Evolutionary conservation across 1,284 basidiomycete species (phyloP), one percentile per base, ranked within the genome.

Genomic region (Moniliophthora roreri): DNA sequence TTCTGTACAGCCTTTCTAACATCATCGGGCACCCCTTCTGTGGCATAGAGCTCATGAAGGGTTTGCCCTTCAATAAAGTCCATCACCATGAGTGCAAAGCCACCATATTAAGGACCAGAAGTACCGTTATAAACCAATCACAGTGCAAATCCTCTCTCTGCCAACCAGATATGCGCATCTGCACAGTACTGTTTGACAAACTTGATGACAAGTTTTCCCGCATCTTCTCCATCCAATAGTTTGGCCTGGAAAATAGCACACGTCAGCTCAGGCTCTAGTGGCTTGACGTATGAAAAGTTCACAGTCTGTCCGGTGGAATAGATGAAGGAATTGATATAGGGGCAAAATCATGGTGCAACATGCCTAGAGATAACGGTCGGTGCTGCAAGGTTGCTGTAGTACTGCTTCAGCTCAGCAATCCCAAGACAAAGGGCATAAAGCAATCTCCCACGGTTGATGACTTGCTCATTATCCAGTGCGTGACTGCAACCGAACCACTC

Each of bases 71-170:
- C 38, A n/a, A 50, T 38, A 34, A 23, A 28, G 2, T 39, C 49
- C 49, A 50, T 50, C 11, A 50, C 49, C 18, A 50, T 24, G 3
- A 50, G 16, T 34, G 20, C 28, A 18, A 45, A 34, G 15, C 11
- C 28, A 34, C 13, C n/a, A 34, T 32, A 48, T 32, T 9, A 24
- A 16, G 32, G 13, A 3, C 47, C 26, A 16, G 20, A 2, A 4
- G 21, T 3, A 23, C 44, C 44, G 23, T 26, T 18, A 24, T 46
- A n/a, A 46, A 41, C 23, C 39, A 41, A 41, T 18, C 16, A 3
- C 7, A 21, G 39, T 41, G 39, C 39, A 18, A 41, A 21, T 18
- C 39, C 39, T 41, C 18, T 10, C 1, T 8, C 7, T 18, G 39
- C 7, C 39, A 41, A 4, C 16, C 16, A 20, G 23, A n/a, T n/a